These are phyloP conservation scores for Coffea canephora DNA, from an alignment of 257 asterid species.

Conservation along the genomic window DNA sequence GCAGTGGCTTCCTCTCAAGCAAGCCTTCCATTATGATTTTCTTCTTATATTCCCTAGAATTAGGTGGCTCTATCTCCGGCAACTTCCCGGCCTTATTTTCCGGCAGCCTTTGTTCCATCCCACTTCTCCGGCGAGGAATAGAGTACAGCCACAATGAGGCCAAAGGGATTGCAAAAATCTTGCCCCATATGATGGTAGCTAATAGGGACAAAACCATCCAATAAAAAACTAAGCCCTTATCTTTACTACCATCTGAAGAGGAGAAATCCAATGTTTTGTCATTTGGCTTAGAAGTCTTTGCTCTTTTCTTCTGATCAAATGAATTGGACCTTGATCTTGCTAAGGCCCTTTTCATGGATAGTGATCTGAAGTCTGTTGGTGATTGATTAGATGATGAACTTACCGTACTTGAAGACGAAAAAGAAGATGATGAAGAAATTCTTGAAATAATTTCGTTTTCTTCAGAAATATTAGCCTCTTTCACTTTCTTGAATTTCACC, in stretches of 20 bases:
- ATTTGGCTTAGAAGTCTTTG: not conserved
- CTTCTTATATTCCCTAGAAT: not conserved
- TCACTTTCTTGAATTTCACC: not conserved
- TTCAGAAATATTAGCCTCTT: not conserved
- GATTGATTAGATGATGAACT: not conserved
- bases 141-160: constrained; percentile 29
- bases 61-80: constrained; percentile 5
- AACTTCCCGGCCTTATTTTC: constrained; percentile 14
- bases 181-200: constrained; percentile 29
- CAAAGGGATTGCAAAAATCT: constrained; percentile 26
- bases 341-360: not conserved
- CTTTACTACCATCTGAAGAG: not conserved
- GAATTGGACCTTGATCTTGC: constrained; percentile 10
- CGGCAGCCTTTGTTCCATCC: not conserved
- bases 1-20: constrained; percentile 5
- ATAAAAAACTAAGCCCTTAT: constrained; percentile 10
- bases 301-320: constrained; percentile 15
- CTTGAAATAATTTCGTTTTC: not conserved
- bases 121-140: constrained; percentile 1
- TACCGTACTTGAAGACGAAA: not conserved
- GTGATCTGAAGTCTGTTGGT: not conserved
- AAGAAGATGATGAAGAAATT: not conserved
- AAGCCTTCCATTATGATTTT: constrained; percentile 15
- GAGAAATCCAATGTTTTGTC: constrained; percentile 4
- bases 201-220: constrained; percentile 24